Evolutionary conservation across 2,329 filamentous ascomycete genomes (phyloP).

Genomic region (Ophiocordyceps camponoti-leonardi): DNA sequence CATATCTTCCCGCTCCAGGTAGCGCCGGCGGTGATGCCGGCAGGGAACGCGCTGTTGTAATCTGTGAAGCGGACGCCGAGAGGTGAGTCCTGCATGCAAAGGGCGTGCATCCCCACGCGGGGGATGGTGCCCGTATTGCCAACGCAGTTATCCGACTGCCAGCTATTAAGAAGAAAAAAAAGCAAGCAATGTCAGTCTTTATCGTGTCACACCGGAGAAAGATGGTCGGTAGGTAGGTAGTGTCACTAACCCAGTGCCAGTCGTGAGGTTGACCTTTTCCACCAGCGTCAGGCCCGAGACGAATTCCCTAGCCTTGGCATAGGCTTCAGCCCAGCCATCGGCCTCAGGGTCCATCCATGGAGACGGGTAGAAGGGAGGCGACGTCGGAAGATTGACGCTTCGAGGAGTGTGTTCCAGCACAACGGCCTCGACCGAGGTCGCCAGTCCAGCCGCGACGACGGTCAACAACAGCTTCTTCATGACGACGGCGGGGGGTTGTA

Average conservation of each 20-base stretch:
- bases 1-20: constrained; percentile 64
- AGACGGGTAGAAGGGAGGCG: constrained; percentile 59
- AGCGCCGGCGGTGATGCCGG: constrained; percentile 64
- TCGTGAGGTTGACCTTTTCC: constrained; percentile 92
- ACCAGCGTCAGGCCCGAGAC: constrained; percentile 67
- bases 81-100: constrained; percentile 82
- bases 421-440: constrained; percentile 11
- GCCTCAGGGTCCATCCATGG: constrained; percentile 69
- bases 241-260: constrained; percentile 58
- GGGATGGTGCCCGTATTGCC: constrained; percentile 59
- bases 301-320: constrained; percentile 58
- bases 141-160: constrained; percentile 50
- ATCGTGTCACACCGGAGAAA: too few relatives aligned
- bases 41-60: constrained; percentile 66
- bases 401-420: background rate
- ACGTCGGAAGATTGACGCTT: constrained; percentile 15
- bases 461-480: constrained; percentile 17
- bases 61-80: constrained; percentile 63
- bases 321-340: constrained; percentile 57
- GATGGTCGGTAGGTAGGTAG: background rate
- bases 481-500: too few relatives aligned
- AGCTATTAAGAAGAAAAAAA: constrained; percentile 13
- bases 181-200: too few relatives aligned
- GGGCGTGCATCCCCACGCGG: constrained; percentile 47
- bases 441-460: constrained; percentile 14